Evolutionary conservation across 1,284 basidiomycete genomes (phyloP).

Genomic region (Microbotryum lychnidis-dioicae): DNA sequence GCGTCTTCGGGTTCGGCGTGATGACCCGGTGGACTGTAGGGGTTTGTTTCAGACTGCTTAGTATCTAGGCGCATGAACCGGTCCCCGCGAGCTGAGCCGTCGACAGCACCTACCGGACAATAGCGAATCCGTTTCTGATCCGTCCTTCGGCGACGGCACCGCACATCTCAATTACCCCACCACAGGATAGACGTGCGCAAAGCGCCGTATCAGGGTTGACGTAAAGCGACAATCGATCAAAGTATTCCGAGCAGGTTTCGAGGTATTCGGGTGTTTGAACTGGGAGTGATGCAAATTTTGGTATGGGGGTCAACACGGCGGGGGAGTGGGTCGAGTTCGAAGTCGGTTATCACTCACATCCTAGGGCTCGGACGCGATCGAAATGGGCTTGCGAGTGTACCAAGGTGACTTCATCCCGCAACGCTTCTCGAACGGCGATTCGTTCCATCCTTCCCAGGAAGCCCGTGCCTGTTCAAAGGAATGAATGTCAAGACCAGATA

Average conservation of each 20-base stretch:
- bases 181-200: slow-evolving; percentile 80
- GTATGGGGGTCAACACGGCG: neutral
- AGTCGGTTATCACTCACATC: slow-evolving; percentile 50
- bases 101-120: slow-evolving; percentile 54
- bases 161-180: slow-evolving; percentile 86
- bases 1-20: slow-evolving; percentile 96
- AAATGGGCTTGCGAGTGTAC: slow-evolving; percentile 86
- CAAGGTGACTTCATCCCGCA: slow-evolving; percentile 68
- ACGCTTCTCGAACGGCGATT: slow-evolving; percentile 64
- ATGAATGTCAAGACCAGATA: neutral
- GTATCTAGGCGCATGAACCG: no score
- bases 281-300: neutral
- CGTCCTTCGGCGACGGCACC: slow-evolving; percentile 73
- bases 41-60: no score
- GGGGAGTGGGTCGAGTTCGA: neutral
- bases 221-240: slow-evolving; percentile 84
- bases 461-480: slow-evolving; percentile 42
- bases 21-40: slow-evolving; percentile 71
- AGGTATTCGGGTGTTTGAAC: slow-evolving; percentile 29
- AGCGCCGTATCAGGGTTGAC: slow-evolving; percentile 76
- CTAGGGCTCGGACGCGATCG: slow-evolving; percentile 74
- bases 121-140: slow-evolving; percentile 82
- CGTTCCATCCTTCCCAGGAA: slow-evolving; percentile 65
- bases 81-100: no score
- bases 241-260: slow-evolving; percentile 50